These are phyloP conservation scores for Capsella bursapastoris DNA, from an alignment of 345 rosid genomes.

Conservation along the genomic window DNA sequence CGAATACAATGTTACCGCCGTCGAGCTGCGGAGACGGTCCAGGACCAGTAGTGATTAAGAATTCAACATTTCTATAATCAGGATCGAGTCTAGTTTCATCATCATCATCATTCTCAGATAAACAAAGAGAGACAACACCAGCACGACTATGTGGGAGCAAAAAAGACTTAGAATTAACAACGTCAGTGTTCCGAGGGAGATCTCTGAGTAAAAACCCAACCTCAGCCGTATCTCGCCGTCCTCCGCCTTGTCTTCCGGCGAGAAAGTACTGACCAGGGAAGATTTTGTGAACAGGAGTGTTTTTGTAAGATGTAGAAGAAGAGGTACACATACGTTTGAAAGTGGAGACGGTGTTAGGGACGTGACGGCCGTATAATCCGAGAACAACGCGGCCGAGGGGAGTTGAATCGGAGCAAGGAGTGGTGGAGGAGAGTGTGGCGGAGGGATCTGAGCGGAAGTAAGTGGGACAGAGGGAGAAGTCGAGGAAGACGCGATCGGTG, in stretches of 20 bases:
- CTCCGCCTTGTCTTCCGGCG: slow-evolving; percentile 69
- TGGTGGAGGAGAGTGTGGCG: slow-evolving; percentile 55
- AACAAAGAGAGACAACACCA: slow-evolving; percentile 75
- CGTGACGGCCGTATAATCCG: slow-evolving; percentile 78
- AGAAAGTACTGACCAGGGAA: slow-evolving; percentile 80
- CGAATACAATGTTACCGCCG: slow-evolving; percentile 80
- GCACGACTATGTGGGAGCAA: slow-evolving; percentile 59
- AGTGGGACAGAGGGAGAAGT: slow-evolving; percentile 82
- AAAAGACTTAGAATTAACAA: slow-evolving; percentile 71
- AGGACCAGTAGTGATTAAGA: slow-evolving; percentile 90
- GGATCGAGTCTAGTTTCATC: slow-evolving; percentile 72
- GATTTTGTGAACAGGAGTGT: slow-evolving; percentile 81
- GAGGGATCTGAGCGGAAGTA: slow-evolving; percentile 57
- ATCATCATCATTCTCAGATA: slow-evolving; percentile 91
- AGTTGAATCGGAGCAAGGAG: slow-evolving; percentile 60
- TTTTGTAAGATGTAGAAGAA: slow-evolving; percentile 61
- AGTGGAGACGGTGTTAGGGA: slow-evolving; percentile 78
- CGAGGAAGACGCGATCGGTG: slow-evolving; percentile 88
- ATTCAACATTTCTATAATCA: slow-evolving; percentile 79
- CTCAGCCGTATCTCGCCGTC: slow-evolving; percentile 66
- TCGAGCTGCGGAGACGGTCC: slow-evolving; percentile 87
- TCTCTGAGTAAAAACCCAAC: slow-evolving; percentile 50
- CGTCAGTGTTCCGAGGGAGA: slow-evolving; percentile 68
- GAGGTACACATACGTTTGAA: slow-evolving; percentile 82
- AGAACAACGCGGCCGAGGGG: slow-evolving; percentile 83